These are phyloP conservation scores for Gypsophila paniculata DNA, from an alignment of 179 eudicot genomes.

Conservation along the genomic window DNA sequence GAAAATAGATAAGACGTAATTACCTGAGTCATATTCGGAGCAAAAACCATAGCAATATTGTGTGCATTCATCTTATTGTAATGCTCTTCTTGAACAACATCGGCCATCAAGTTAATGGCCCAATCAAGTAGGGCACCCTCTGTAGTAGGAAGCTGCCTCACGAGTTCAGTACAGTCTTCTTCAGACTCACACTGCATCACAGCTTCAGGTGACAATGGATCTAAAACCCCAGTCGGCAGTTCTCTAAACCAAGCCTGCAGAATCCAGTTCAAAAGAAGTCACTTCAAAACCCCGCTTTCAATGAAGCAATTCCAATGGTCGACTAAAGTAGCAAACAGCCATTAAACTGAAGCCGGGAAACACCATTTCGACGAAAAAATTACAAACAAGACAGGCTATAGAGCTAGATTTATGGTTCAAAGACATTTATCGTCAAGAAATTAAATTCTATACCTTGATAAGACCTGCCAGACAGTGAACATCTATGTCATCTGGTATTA, in stretches of 20 bases:
- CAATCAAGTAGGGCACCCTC: conserved; percentile 48
- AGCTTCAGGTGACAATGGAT: conserved; percentile 46
- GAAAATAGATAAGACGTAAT: neutral
- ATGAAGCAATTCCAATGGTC: too few species aligned
- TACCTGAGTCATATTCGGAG: conserved; percentile 65
- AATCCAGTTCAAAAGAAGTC: conserved; percentile 11
- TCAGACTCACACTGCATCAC: conserved; percentile 52
- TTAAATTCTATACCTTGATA: conserved; percentile 46
- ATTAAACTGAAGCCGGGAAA: neutral
- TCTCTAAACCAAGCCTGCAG: conserved; percentile 58
- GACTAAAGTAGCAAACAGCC: neutral
- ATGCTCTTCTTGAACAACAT: conserved; percentile 46
- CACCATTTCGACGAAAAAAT: neutral
- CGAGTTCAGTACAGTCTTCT: conserved; percentile 46
- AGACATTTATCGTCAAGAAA: neutral
- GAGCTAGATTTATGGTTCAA: neutral
- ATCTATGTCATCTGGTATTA: conserved; percentile 55
- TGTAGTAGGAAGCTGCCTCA: conserved; percentile 42
- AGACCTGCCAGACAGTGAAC: conserved; percentile 66
- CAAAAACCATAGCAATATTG: conserved; percentile 53
- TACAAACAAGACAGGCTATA: neutral
- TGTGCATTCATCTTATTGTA: conserved; percentile 56
- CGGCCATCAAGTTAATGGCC: conserved; percentile 61
- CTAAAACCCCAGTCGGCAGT: conserved; percentile 49
- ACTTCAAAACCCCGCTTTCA: neutral